Evolutionary conservation across 306 rosid species (phyloP), one percentile per base, ranked within the genome.

Genomic region (Chamaecrista fasciculata): DNA sequence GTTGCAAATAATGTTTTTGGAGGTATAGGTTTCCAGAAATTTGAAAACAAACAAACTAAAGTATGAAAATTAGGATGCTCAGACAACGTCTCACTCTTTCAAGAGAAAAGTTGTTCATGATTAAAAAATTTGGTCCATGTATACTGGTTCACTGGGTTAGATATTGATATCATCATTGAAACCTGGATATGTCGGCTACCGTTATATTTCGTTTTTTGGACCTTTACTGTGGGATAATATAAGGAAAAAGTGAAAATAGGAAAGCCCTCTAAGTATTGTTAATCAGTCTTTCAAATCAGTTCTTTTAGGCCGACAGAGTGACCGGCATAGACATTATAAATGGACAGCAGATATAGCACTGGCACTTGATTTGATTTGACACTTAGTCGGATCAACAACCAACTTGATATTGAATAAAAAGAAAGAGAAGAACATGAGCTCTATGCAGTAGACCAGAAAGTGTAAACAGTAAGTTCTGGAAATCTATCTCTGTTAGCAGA

Each of bases 161-260:
- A 43, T 43, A 43, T 43, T 28, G 33, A 68, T 60, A 18, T 69
- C 40, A 51, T 69, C 23, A 76, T 24, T 20, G 57, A 76, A 42
- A 43, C 60, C 61, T 23, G 36, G 40, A 62, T 55, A 55, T 52
- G 50, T 62, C 34, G 16, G 23, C 11, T 20, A 52, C 47, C 20
- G n/a, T 31, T 42, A 46, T 51, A 51, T 16, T 31, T 69, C 11
- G 28, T 25, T 31, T 6, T 10, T 36, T 5, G 15, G 25, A 14
- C 61, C 43, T 44, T 37, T 62, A 53, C 42, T 33, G 9, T 76
- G 71, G 50, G 47, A 62, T 7, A 37, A 24, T 34, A 19, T 44
- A 50, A 18, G 23, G 0, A 11, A 28, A 26, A 16, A 18, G 36
- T 1, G 0, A 33, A 33, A 33, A 33, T 1, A 55, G 29, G n/a